Percentiles rank a stretch among this genome's conserved stretches.
These are phyloP conservation scores for Pisolithus tinctorius DNA, from an alignment of 768 basidiomycete genomes.

Conservation along the genomic window DNA sequence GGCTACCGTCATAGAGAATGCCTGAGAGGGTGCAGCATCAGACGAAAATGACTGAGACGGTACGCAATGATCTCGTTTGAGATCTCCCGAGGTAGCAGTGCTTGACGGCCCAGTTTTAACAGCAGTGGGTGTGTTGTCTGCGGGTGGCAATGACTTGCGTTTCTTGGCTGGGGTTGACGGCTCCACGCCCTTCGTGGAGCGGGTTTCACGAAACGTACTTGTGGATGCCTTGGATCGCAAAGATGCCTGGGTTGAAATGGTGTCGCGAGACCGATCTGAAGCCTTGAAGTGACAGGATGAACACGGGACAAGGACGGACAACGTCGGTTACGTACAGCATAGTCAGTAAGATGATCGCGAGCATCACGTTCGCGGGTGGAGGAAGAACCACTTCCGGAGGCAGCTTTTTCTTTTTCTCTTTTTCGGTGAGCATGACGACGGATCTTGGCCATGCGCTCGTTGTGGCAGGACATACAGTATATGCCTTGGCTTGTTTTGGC, in stretches of 20 bases:
- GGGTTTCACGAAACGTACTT: conserved; percentile 18
- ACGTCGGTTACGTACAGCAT: conserved; percentile 31
- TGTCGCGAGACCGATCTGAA: conserved; percentile 2
- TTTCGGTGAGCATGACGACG: conserved; percentile 87
- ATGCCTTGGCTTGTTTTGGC: conserved; percentile 98
- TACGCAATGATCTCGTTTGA: conserved; percentile 2
- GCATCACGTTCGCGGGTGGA: conserved; percentile 20
- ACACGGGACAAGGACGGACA: not conserved
- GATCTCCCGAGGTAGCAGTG: conserved; percentile 13
- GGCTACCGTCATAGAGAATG: conserved; percentile 38
- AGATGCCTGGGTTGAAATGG: conserved; percentile 7
- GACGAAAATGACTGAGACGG: conserved; percentile 14
- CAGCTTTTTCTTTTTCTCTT: conserved; percentile 38
- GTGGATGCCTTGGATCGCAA: conserved; percentile 18
- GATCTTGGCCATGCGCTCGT: conserved; percentile 92
- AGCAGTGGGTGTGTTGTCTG: conserved; percentile 4
- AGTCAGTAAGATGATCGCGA: conserved; percentile 29
- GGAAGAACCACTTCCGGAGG: conserved; percentile 17
- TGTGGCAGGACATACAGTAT: conserved; percentile 98
- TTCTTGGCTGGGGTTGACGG: conserved; percentile 1
- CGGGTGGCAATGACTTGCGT: conserved; percentile 10
- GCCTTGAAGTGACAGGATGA: conserved; percentile 5
- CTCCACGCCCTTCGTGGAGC: conserved; percentile 17
- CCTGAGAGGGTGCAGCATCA: conserved; percentile 25
- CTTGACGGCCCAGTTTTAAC: not conserved